Evolutionary conservation across 805 yeast species (phyloP), one percentile per base, ranked within the genome.

Genomic region (Kluyveromyces wickerhamii): DNA sequence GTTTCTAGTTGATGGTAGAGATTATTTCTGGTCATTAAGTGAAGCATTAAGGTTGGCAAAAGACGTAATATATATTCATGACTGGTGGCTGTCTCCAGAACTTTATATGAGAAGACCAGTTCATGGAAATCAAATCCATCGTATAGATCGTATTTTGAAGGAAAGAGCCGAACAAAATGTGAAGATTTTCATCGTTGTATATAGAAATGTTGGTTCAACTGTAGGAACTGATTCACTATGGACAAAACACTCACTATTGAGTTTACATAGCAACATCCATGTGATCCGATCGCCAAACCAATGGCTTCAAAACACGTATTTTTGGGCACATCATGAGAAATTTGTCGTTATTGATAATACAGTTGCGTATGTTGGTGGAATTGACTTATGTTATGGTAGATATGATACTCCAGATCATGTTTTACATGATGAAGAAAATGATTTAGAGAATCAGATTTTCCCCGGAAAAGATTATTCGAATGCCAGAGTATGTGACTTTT

Each of bases 301-400:
- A 56, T 74, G 92, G 54, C 62, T 85, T 36, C 96, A 92, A 54
- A 84, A 85, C 46, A 89, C 96, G 0, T 82, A 77, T 50, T 94
- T 92, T 55, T 92, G 98, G 98, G 98, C 99, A 0, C 99, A 92
- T 63, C 99, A 92, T 62, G 99, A 92, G 52, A 92, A 92, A 52
- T 58, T 92, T 38, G 77, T 88, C 40, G 72, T 92, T 22, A 66
- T 92, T 39, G 99, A 92, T 58, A 84, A 84, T 44, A 79, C 88
- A 0, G 71, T 87, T 29, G 94, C 94, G 2, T 92, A 89, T 53
- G 63, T 87, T 36, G 99, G 99, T 23, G 99, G 99, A 24, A 78
- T 89, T 45, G 99, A 92, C 60, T 66, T 92, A 37, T 92, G 99
- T 54, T 92, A 73, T 57, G 99, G 98, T 14, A 72, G 99, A 48